Evolutionary conservation across 495 filamentous ascomycete genomes (phyloP).

Genomic region (Cetradonia linearis): DNA sequence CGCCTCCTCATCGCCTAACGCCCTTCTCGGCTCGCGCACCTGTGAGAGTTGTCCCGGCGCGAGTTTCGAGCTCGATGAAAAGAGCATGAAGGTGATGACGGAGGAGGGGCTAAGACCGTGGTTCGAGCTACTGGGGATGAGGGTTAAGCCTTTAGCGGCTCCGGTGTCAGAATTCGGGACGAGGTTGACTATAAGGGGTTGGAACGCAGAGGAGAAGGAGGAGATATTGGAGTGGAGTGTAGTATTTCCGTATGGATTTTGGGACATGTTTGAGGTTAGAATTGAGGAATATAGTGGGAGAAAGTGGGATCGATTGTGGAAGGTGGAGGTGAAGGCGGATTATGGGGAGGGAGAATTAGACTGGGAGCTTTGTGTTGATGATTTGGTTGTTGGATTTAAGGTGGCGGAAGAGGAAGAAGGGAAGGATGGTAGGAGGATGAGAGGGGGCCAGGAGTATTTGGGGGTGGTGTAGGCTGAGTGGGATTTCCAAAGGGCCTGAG

Average conservation of each 20-base stretch:
- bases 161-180: constrained; percentile 21
- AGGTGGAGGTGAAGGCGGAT: constrained; percentile 25
- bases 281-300: constrained; percentile 23
- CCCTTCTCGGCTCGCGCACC: constrained; percentile 28
- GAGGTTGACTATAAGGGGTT: constrained; percentile 22
- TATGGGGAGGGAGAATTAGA: constrained; percentile 24
- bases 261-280: constrained; percentile 24
- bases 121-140: constrained; percentile 24
- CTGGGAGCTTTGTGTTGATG: constrained; percentile 34
- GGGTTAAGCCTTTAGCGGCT: constrained; percentile 28
- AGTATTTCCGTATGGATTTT: constrained; percentile 15
- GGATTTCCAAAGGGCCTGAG: background rate
- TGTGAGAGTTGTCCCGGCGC: constrained; percentile 16
- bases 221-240: constrained; percentile 13
- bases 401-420: background rate
- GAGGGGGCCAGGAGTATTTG: background rate
- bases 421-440: background rate
- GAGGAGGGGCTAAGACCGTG: background rate
- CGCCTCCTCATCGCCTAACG: constrained; percentile 27
- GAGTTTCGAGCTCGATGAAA: constrained; percentile 17
- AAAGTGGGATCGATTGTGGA: constrained; percentile 25
- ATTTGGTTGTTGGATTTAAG: constrained; percentile 25
- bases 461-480: background rate
- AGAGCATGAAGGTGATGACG: constrained; percentile 9
- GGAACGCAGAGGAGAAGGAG: constrained; percentile 1